phyloP scores from a whole-genome alignment of 179 eudicot species.

The Vitellaria paradoxa region DNA sequence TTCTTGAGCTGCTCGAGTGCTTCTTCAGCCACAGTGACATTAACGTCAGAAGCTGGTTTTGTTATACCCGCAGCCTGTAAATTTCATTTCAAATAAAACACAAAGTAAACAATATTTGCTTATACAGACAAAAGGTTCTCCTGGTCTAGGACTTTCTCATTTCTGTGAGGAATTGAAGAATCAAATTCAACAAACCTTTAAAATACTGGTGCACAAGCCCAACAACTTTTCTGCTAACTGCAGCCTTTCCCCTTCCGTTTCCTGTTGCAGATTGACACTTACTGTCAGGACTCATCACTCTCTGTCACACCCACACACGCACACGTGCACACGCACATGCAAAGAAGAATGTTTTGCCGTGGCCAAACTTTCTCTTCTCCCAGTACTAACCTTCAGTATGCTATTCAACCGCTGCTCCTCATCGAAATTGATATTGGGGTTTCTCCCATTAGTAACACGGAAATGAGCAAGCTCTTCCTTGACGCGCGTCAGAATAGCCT shows the following conservation, averaged over 20 bases:
- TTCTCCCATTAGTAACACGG: slow-evolving; percentile 50
- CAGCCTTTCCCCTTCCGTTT: slow-evolving; percentile 65
- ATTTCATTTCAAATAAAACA: neutral
- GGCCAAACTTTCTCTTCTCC: neutral
- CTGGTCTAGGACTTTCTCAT: neutral
- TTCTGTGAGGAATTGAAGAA: neutral
- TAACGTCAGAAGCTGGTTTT: slow-evolving; percentile 43
- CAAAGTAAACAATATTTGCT: neutral
- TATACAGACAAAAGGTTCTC: neutral
- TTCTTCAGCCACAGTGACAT: slow-evolving; percentile 53
- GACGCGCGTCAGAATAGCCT: slow-evolving; percentile 40
- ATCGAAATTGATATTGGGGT: slow-evolving; percentile 44
- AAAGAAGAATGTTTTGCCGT: neutral
- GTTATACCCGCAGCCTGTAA: slow-evolving; percentile 63
- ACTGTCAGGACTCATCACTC: neutral
- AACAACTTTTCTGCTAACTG: slow-evolving; percentile 65
- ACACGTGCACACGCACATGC: neutral
- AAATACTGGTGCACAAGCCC: slow-evolving; percentile 70
- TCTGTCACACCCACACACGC: neutral
- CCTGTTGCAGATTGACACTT: slow-evolving; percentile 36
- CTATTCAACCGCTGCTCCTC: slow-evolving; percentile 50
- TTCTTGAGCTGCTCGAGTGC: slow-evolving; percentile 55
- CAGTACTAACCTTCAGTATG: slow-evolving; percentile 53
- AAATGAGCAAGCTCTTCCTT: slow-evolving; percentile 57
- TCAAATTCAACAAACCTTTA: slow-evolving; percentile 47